phyloP scores from a whole-genome alignment of 2,329 filamentous ascomycete species.

The Harringtonia aguacate region DNA sequence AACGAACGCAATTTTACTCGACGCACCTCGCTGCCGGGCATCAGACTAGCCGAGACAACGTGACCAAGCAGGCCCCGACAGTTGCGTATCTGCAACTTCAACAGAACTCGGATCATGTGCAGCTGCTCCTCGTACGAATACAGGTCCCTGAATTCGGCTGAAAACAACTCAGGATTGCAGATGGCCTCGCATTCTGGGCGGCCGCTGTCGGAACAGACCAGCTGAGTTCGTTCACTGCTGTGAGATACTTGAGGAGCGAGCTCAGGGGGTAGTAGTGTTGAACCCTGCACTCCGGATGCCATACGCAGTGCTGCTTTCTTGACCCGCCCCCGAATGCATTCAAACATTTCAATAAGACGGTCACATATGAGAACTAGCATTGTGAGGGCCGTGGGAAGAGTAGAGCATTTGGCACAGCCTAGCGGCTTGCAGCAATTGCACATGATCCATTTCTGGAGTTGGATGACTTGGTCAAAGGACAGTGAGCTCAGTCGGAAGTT shows the following conservation, averaged over 20 bases:
- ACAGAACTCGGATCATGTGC: conserved; percentile 17
- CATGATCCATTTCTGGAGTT: conserved; percentile 20
- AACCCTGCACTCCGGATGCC: neutral
- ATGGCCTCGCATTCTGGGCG: conserved; percentile 1
- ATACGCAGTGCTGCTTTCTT: neutral
- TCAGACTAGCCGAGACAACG: neutral
- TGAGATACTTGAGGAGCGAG: no score
- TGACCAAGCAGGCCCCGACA: conserved; percentile 14
- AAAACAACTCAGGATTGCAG: conserved; percentile 18
- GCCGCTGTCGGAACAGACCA: neutral
- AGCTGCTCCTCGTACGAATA: conserved; percentile 20
- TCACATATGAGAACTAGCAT: conserved; percentile 19
- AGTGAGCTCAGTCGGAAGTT: conserved; percentile 16
- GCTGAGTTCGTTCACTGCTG: neutral
- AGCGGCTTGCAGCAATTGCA: conserved; percentile 17
- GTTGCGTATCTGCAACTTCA: conserved; percentile 17
- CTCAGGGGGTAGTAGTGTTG: no score
- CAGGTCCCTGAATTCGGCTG: conserved; percentile 13
- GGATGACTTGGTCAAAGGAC: conserved; percentile 17
- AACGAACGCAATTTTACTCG: neutral
- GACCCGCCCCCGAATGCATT: conserved; percentile 15
- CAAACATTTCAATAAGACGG: conserved; percentile 18
- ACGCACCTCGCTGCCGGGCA: neutral
- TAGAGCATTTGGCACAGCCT: conserved; percentile 13
- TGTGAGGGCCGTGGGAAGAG: conserved; percentile 9